Percentiles rank a stretch among this genome's conserved stretches.
phyloP scores from a whole-genome alignment of 805 yeast species.

The Candida sithepensis region DNA sequence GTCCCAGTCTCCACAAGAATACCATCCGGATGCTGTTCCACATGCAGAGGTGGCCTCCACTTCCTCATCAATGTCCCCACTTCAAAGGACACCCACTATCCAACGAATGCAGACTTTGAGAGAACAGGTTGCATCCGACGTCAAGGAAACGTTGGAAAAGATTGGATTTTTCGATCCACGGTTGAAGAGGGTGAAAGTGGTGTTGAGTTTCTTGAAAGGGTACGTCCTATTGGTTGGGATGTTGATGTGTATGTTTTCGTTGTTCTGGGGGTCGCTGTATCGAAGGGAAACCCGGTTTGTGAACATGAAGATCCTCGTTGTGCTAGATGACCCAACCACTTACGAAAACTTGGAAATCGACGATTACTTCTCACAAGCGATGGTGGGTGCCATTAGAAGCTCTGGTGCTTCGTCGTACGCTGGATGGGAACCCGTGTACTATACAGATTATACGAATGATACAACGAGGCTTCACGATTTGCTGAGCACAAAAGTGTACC shows the following conservation, averaged over 20 bases:
- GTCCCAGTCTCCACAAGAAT: too few species aligned
- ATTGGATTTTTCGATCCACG: slow-evolving; percentile 27
- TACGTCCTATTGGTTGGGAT: slow-evolving; percentile 31
- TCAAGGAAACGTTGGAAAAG: slow-evolving; percentile 18
- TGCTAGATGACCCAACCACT: slow-evolving; percentile 17
- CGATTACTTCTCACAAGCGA: slow-evolving; percentile 29
- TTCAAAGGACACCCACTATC: slow-evolving; percentile 1
- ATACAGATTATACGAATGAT: slow-evolving; percentile 28
- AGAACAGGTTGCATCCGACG: slow-evolving; percentile 15
- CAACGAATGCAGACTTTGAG: slow-evolving; percentile 12
- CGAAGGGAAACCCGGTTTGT: slow-evolving; percentile 25
- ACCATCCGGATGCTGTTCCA: too few species aligned
- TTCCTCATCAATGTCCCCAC: too few species aligned
- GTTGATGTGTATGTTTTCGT: slow-evolving; percentile 35
- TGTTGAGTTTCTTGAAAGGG: slow-evolving; percentile 20
- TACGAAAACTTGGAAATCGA: slow-evolving; percentile 18
- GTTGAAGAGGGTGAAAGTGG: slow-evolving; percentile 13
- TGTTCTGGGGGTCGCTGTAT: slow-evolving; percentile 42
- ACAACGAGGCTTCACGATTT: slow-evolving; percentile 33
- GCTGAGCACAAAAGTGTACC: slow-evolving; percentile 43
- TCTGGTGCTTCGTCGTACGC: slow-evolving; percentile 13
- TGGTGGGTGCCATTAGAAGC: slow-evolving; percentile 21
- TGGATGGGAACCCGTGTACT: slow-evolving; percentile 20
- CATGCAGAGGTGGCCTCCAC: too few species aligned
- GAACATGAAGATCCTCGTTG: slow-evolving; percentile 34